These are phyloP conservation scores for Cercospora nicotianae DNA, from an alignment of 2,329 filamentous ascomycete genomes.

Conservation along the genomic window DNA sequence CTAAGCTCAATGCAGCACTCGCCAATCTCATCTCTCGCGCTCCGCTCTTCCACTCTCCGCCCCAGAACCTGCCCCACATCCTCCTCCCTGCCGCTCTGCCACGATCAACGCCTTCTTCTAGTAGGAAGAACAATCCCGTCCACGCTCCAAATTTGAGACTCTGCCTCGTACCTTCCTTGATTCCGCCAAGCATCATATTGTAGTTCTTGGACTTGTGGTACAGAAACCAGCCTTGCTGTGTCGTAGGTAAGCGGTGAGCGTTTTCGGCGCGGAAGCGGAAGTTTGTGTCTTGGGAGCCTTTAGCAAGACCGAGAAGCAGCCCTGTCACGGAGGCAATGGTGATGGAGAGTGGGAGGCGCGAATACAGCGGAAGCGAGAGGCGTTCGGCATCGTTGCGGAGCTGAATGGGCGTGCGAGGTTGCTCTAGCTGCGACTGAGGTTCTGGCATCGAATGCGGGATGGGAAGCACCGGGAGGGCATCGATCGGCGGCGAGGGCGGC, in stretches of 20 bases:
- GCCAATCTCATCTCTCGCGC: constrained; percentile 38
- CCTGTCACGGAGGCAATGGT: constrained; percentile 32
- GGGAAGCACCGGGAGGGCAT: constrained; percentile 1
- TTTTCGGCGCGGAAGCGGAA: constrained; percentile 93
- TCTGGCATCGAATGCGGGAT: constrained; percentile 1
- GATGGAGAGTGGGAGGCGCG: constrained; percentile 36
- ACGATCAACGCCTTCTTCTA: constrained; percentile 83
- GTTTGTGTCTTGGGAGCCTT: constrained; percentile 46
- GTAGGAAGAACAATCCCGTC: constrained; percentile 72
- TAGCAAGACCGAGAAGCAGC: constrained; percentile 36
- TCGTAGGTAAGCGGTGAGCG: constrained; percentile 84
- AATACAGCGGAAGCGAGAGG: constrained; percentile 36
- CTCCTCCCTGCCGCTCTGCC: constrained; percentile 64
- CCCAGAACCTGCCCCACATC: constrained; percentile 39
- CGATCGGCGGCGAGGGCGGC: background rate
- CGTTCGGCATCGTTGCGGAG: constrained; percentile 30
- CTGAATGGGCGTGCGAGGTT: background rate
- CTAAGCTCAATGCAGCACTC: constrained; percentile 37
- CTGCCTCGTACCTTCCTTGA: constrained; percentile 76
- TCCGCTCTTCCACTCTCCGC: constrained; percentile 33
- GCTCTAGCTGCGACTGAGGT: background rate
- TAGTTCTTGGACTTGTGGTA: constrained; percentile 99
- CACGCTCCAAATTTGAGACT: constrained; percentile 69
- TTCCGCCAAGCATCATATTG: constrained; percentile 72
- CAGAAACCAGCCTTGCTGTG: constrained; percentile 89